Percentiles rank a stretch among this genome's conserved stretches.
These are phyloP conservation scores for Sugiyamaella qingdaonensis DNA, from an alignment of 805 yeast genomes.

Conservation along the genomic window DNA sequence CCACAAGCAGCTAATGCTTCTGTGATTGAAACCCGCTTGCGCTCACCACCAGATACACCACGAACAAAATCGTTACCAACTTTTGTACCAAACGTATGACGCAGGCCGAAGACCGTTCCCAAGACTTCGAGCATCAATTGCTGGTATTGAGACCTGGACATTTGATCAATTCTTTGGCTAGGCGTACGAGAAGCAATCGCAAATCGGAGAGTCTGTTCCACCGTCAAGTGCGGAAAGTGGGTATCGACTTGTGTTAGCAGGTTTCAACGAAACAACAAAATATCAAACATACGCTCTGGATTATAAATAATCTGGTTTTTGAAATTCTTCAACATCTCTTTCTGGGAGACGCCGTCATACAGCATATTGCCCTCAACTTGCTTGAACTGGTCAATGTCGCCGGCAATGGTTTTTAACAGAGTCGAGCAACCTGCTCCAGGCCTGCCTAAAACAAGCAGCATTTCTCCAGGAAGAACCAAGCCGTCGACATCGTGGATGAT, in stretches of 20 bases:
- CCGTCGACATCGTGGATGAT: constrained; percentile 27
- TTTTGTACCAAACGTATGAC: constrained; percentile 55
- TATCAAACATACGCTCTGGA: constrained; percentile 29
- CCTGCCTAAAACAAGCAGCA: constrained; percentile 64
- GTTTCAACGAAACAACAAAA: not conserved
- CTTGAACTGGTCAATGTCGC: constrained; percentile 46
- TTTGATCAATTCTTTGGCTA: constrained; percentile 40
- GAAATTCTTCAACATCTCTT: constrained; percentile 55
- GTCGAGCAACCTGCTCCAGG: constrained; percentile 84
- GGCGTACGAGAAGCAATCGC: constrained; percentile 72
- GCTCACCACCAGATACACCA: constrained; percentile 83
- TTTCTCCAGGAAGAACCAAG: constrained; percentile 57
- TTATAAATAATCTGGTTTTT: constrained; percentile 46
- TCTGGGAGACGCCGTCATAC: constrained; percentile 59
- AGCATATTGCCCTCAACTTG: constrained; percentile 51
- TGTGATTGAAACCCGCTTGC: constrained; percentile 79
- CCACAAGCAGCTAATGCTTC: constrained; percentile 69
- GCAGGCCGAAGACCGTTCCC: constrained; percentile 54
- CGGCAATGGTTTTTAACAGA: constrained; percentile 59
- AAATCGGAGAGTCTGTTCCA: constrained; percentile 65
- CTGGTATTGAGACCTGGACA: constrained; percentile 47
- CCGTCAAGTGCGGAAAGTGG: constrained; percentile 75
- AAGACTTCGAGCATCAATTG: constrained; percentile 44
- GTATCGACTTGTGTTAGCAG: constrained; percentile 48
- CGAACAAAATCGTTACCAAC: constrained; percentile 61